phyloP scores from a whole-genome alignment of 2,329 filamentous ascomycete species.

The Penicillium olsonii region DNA sequence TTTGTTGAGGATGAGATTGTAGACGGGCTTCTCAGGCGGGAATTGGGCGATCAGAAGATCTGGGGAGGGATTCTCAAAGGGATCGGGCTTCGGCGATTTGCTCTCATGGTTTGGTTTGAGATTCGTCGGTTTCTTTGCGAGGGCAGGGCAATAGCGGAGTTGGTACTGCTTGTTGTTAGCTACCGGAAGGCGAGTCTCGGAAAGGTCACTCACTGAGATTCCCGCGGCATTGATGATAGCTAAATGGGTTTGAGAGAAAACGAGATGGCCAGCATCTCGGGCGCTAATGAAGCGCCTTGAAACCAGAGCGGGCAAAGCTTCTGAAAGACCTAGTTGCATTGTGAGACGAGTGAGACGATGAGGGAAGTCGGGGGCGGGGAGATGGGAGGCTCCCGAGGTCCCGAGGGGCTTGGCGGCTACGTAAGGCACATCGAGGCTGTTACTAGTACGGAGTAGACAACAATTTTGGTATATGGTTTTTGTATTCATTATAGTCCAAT shows the following conservation, averaged over 20 bases:
- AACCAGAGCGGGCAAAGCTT: slow-evolving; percentile 39
- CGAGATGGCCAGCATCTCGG: slow-evolving; percentile 37
- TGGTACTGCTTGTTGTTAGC: slow-evolving; percentile 40
- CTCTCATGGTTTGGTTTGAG: slow-evolving; percentile 23
- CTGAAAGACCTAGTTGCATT: slow-evolving; percentile 41
- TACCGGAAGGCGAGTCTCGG: too few relatives aligned
- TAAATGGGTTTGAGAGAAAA: slow-evolving; percentile 44
- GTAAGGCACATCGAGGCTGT: background rate
- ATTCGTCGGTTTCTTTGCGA: slow-evolving; percentile 46
- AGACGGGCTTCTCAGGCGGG: slow-evolving; percentile 35
- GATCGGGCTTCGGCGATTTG: slow-evolving; percentile 40
- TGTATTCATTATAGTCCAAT: background rate
- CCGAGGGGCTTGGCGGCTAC: too few relatives aligned
- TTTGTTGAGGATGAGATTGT: slow-evolving; percentile 50
- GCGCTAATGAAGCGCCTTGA: slow-evolving; percentile 37
- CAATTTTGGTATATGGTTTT: too few relatives aligned
- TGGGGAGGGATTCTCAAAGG: slow-evolving; percentile 46
- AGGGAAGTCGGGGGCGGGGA: slow-evolving; percentile 11
- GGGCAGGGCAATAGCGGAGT: slow-evolving; percentile 51
- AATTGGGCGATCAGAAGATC: slow-evolving; percentile 46
- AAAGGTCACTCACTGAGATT: slow-evolving; percentile 33
- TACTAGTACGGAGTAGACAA: too few relatives aligned
- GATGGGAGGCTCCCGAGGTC: too few relatives aligned
- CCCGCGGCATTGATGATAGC: slow-evolving; percentile 36
- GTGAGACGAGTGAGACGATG: slow-evolving; percentile 11